Conservation (phyloP, 116 monocot species). For the Posidonia oceanica region DNA sequence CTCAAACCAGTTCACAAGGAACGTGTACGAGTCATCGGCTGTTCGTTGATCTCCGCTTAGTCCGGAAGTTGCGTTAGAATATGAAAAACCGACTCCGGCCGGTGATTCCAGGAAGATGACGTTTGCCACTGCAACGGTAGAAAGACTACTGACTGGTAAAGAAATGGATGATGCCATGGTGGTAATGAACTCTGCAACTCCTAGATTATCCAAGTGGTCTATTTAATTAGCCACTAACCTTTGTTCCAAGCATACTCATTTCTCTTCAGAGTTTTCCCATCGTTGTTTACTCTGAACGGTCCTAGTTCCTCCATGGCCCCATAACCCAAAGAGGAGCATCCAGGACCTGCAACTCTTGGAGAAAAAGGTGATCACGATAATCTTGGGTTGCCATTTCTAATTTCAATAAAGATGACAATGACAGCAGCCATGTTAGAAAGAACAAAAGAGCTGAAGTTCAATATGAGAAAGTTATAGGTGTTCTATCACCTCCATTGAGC, state of each 20-base stretch:
- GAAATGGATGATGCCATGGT: not conserved
- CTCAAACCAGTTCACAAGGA: constrained; percentile 13
- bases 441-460: no score
- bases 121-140: constrained; percentile 12
- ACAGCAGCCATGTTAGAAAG: no score
- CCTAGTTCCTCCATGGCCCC: constrained; percentile 57
- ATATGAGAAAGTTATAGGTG: no score
- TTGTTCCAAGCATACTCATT: constrained; percentile 53
- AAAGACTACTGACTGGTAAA: not conserved
- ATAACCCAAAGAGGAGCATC: constrained; percentile 52
- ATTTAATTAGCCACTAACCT: no score
- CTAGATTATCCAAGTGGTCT: not conserved
- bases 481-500: constrained; percentile 19
- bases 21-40: not conserved
- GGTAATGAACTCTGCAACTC: not conserved
- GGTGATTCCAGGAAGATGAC: constrained; percentile 11
- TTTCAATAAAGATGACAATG: no score
- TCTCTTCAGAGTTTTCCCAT: constrained; percentile 29
- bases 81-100: constrained; percentile 9
- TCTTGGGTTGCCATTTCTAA: no score
- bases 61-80: constrained; percentile 2
- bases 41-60: not conserved
- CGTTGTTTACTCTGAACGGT: constrained; percentile 41
- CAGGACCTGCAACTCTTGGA: constrained; percentile 38
- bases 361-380: no score